Evolutionary conservation across 2,329 filamentous ascomycete genomes (phyloP), one percentile per base, ranked within the genome.

Genomic region (Akanthomyces muscarius): DNA sequence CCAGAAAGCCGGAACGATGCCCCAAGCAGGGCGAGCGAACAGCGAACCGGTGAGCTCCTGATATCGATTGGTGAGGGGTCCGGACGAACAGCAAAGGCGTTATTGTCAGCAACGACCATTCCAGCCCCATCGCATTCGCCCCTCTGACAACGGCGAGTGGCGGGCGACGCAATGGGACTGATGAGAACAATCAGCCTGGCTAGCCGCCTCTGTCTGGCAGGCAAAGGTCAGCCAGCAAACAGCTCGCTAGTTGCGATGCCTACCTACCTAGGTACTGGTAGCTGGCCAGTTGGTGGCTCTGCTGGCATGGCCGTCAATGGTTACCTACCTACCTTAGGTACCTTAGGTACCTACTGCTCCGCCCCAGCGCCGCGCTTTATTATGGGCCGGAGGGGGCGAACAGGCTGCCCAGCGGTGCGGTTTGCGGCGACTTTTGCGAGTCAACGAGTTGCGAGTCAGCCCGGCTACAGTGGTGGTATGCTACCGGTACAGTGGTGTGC

Each of bases 401-500:
- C 38, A 42, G 21, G 36, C 38, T 41, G 38, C 38, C 38, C 38
- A 41, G 13, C 13, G 5, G 38, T 38, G 45, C 21, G 45, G 45
- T 48, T 28, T 48, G 25, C 23, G 45, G 14, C 23, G 45, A 48
- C 23, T 28, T 28, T 48, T 28, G 48, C 48, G 47, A 47, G 54
- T 57, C 54, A 57, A 41, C 54, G 52, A 48, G 55, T 58, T 42
- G 28, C 54, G 52, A 48, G 55, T 58, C 55, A 58, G 44, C 44
- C 54, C n/a, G 45, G 28, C 28, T 18, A 5, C n/a, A 48, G 44
- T 30, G 18, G 48, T 33, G 25, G 25, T 51, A 13, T 41, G 38
- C 38, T 41, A 41, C 38, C 11, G 11, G 8, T 38, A 38, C 36
- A 21, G 44, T 47, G 36, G 53, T 56, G 53, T 56, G 53, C 23